Conservation (phyloP, 2,329 filamentous ascomycete genomes). For the Clarireedia monteithiana region DNA sequence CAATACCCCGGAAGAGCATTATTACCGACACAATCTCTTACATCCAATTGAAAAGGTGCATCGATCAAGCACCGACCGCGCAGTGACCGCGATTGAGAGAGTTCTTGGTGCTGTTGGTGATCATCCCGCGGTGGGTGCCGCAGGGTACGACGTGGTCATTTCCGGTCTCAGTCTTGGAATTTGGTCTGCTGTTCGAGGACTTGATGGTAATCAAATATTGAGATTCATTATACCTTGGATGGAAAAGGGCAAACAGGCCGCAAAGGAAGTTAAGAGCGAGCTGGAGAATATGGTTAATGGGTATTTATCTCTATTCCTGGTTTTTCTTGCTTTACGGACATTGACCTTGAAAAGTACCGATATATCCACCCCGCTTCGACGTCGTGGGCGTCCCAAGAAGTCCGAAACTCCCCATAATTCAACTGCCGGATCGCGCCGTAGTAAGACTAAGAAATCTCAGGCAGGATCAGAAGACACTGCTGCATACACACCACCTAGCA, state of each 20-base stretch:
- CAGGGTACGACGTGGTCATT: conserved; percentile 51
- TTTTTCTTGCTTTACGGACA: background rate
- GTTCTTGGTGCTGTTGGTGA: conserved; percentile 43
- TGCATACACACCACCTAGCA: conserved; percentile 29
- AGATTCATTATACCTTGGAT: conserved; percentile 30
- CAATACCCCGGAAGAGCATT: conserved; percentile 40
- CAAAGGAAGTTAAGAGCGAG: background rate
- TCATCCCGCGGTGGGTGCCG: conserved; percentile 50
- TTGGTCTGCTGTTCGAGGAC: conserved; percentile 48
- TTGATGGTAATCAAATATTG: conserved; percentile 44
- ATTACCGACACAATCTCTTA: conserved; percentile 41
- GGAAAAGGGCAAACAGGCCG: background rate
- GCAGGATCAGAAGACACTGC: conserved; percentile 29
- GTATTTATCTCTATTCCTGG: background rate
- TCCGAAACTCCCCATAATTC: background rate
- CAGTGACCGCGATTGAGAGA: conserved; percentile 37
- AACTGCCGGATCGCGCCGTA: background rate
- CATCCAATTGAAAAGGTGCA: conserved; percentile 40
- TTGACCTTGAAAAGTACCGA: background rate
- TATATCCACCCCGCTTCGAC: conserved; percentile 6
- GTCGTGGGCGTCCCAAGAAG: conserved; percentile 6
- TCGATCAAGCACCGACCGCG: conserved; percentile 37
- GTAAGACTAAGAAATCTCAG: too few species aligned
- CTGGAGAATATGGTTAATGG: background rate
- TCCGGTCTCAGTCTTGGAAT: conserved; percentile 44